A percentile compares a stretch with the other conserved stretches of the same genome.
Evolutionary conservation across 805 yeast species (phyloP).

Genomic region (Sugiyamaella mastotermitis): DNA sequence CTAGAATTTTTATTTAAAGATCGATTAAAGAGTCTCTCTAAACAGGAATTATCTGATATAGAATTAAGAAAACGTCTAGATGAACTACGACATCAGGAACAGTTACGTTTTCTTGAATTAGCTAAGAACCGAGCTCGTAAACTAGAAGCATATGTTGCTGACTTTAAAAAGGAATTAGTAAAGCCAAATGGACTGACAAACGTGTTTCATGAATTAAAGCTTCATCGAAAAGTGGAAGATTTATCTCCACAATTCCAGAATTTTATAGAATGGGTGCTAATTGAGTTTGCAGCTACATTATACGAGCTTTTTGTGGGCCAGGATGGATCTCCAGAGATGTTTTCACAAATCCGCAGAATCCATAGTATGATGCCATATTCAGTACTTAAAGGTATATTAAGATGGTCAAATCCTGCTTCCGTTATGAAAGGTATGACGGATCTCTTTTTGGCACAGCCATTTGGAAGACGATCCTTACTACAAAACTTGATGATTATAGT

Average conservation of each 20-base stretch:
- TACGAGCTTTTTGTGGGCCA: conserved; percentile 75
- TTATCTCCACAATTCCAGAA: conserved; percentile 62
- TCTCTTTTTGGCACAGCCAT: conserved; percentile 73
- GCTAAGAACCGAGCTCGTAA: conserved; percentile 52
- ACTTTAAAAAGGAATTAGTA: conserved; percentile 50
- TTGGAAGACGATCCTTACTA: conserved; percentile 59
- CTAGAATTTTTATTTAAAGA: conserved; percentile 45
- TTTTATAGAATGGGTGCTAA: conserved; percentile 74
- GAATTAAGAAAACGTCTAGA: conserved; percentile 57
- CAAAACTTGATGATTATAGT: conserved; percentile 71
- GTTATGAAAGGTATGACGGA: conserved; percentile 77
- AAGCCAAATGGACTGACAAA: conserved; percentile 50
- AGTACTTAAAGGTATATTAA: conserved; percentile 66
- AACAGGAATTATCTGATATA: conserved; percentile 49
- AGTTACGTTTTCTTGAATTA: conserved; percentile 65
- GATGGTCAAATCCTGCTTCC: conserved; percentile 81
- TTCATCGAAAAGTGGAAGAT: conserved; percentile 44
- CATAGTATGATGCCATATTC: conserved; percentile 79
- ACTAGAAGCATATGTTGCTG: conserved; percentile 52
- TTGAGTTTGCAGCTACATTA: conserved; percentile 78
- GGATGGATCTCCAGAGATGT: conserved; percentile 74
- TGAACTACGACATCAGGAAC: conserved; percentile 51
- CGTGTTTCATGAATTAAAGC: conserved; percentile 62
- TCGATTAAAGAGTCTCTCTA: conserved; percentile 34
- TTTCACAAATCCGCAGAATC: conserved; percentile 60